Base-by-base conservation (phyloP, 257 asterid genomes). In the Solanum gracilifrons region DNA sequence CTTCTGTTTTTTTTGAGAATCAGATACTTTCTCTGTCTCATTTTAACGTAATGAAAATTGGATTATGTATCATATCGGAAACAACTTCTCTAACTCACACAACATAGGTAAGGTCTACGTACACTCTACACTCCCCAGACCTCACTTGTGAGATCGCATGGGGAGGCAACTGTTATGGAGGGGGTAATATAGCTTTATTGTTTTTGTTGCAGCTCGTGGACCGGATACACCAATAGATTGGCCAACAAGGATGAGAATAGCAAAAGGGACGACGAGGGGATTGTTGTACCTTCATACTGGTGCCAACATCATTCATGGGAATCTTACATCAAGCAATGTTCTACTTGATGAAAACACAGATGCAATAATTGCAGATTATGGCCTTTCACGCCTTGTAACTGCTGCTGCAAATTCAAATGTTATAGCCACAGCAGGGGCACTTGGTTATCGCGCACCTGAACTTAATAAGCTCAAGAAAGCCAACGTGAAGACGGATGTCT, bases 391-490 rank as follows among this genome's bases (percentile, higher is more conserved):
- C 2, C 92, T 97, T 39, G 96, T 96, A 98, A 92, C 98, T 5
- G 91, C 98, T 0, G 97, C 97, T 0, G 99, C 98, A 7, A 97
- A 96, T 36, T 95, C 98, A 7, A 96, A 93, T 18, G 96, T 97
- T 86, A 90, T 97, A 3, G 98, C 98, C 9, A 95, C 99, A 0
- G 97, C 99, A 3, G 98, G 97, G 0, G 99, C 99, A 6, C 86
- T 97, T 15, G 99, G 99, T 0, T 97, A 96, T 91, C 89, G 99
- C 7, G 99, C 99, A 33, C 99, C 99, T 0, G 99, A 96, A 88
- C 96, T 96, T 18, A 95, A 96, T 1, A 95, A 97, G 92, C 94
- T 96, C 48, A 97, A 95, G 95, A 96, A 94, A 83, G 99, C 98
- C 46, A 96, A 94, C 68, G 88, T 95, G n/a, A 97, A 96, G 94